These are phyloP conservation scores for Penicillium fuscoglaucum DNA, from an alignment of 2,329 filamentous ascomycete species.

Conservation along the genomic window DNA sequence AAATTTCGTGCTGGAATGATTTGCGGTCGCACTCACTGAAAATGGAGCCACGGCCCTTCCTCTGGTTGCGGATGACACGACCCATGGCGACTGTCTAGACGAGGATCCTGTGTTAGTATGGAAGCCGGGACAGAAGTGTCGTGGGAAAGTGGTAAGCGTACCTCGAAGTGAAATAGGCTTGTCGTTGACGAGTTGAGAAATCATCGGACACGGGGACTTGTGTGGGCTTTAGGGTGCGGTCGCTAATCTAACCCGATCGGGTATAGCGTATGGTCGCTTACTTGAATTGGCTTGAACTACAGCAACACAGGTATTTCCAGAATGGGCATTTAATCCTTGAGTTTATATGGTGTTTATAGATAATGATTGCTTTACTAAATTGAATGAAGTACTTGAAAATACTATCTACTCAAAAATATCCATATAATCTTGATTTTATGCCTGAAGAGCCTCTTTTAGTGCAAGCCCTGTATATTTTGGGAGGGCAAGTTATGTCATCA, in stretches of 20 bases:
- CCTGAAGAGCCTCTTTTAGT: not conserved
- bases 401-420: too few relatives aligned
- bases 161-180: slow-evolving; percentile 48
- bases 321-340: not conserved
- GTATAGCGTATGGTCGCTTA: slow-evolving; percentile 31
- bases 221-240: slow-evolving; percentile 49
- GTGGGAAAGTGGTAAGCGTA: slow-evolving; percentile 39
- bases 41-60: slow-evolving; percentile 74
- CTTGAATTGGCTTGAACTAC: slow-evolving; percentile 7
- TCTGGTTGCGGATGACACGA: slow-evolving; percentile 76
- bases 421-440: not conserved
- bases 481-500: slow-evolving; percentile 9
- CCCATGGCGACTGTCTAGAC: slow-evolving; percentile 54
- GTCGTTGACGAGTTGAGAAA: slow-evolving; percentile 46
- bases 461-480: slow-evolving; percentile 3
- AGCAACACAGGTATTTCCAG: not conserved
- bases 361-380: not conserved
- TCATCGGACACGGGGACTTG: slow-evolving; percentile 40
- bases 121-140: slow-evolving; percentile 27
- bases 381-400: not conserved
- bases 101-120: slow-evolving; percentile 38
- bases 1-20: slow-evolving; percentile 21
- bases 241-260: slow-evolving; percentile 47
- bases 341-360: not conserved
- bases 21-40: slow-evolving; percentile 63